Conservation (phyloP, 352 stramenopile genomes). For the Globisporangium recalcitrans region DNA sequence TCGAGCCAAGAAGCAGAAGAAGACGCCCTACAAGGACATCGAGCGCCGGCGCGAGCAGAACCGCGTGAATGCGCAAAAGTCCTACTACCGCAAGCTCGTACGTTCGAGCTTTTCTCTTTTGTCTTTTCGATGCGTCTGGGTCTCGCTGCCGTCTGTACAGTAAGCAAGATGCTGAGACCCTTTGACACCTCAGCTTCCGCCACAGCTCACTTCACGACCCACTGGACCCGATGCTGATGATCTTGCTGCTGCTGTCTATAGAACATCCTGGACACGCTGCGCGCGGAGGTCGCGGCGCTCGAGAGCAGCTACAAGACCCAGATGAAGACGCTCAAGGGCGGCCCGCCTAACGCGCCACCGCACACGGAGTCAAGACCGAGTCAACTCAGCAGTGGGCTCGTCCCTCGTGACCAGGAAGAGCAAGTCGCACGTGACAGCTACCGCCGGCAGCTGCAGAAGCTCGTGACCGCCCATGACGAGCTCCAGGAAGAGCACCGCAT, state of each 20-base stretch:
- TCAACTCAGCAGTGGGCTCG: background rate
- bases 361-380: background rate
- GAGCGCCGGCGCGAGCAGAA: conserved; percentile 34
- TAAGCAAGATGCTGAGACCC: background rate
- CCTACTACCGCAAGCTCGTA: conserved; percentile 34
- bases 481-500: conserved; percentile 23
- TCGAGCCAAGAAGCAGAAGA: conserved; percentile 9
- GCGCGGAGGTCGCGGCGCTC: conserved; percentile 23
- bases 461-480: conserved; percentile 16
- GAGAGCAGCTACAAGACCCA: conserved; percentile 24
- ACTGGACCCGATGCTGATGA: background rate
- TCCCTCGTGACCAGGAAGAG: background rate
- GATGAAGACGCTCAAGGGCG: conserved; percentile 13
- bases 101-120: background rate
- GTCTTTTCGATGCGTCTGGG: background rate
- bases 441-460: conserved; percentile 15
- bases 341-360: background rate
- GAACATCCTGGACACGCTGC: conserved; percentile 23
- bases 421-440: background rate
- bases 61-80: conserved; percentile 31
- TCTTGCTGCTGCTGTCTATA: background rate
- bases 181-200: background rate
- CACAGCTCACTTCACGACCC: background rate
- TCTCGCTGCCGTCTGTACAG: background rate
- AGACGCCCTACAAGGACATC: conserved; percentile 19